Evolutionary conservation across 2,329 filamentous ascomycete species (phyloP).

Genomic region (Zasmidium angulare): DNA sequence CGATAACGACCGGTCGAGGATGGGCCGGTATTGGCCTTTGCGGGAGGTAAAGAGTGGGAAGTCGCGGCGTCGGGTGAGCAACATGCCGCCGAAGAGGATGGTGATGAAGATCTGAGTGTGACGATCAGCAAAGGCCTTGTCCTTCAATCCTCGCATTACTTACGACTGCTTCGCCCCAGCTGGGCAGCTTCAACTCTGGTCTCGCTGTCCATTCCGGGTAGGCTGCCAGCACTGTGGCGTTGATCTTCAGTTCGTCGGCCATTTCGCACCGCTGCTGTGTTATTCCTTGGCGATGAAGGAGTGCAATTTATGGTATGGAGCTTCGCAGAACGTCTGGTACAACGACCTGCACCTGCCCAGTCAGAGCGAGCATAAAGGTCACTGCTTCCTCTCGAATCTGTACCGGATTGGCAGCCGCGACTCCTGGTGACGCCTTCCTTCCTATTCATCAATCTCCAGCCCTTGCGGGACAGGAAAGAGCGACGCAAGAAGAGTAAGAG

Average conservation of each 20-base stretch:
- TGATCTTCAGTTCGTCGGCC: constrained; percentile 1
- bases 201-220: constrained; percentile 18
- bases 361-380: too few relatives aligned
- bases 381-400: too few relatives aligned
- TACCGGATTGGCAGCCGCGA: too few relatives aligned
- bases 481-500: too few relatives aligned
- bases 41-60: constrained; percentile 42
- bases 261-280: background rate
- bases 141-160: background rate
- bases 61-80: constrained; percentile 48
- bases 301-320: too few relatives aligned
- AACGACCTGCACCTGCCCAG: too few relatives aligned
- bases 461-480: too few relatives aligned
- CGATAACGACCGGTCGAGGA: constrained; percentile 32
- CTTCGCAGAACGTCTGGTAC: too few relatives aligned
- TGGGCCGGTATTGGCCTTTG: constrained; percentile 29
- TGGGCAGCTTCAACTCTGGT: constrained; percentile 20
- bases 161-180: constrained; percentile 19
- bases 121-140: background rate
- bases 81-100: constrained; percentile 51
- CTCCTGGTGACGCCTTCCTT: too few relatives aligned
- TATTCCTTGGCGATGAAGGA: background rate
- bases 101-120: constrained; percentile 43
- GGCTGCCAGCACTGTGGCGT: constrained; percentile 2
- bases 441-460: too few relatives aligned